Conservation (phyloP, 176 grass and related monocot species). For the Areca catechu region DNA sequence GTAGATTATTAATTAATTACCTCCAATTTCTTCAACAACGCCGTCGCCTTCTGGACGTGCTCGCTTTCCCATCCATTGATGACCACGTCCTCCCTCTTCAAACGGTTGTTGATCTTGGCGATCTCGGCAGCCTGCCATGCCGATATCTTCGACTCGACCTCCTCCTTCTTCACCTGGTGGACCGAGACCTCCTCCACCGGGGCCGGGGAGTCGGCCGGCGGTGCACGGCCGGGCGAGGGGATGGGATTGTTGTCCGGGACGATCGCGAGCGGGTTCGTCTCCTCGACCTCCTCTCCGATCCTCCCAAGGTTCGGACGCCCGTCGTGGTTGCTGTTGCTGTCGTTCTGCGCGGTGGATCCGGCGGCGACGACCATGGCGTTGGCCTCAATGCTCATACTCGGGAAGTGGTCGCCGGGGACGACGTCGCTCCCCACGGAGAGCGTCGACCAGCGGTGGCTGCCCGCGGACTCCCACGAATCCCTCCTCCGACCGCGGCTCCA, state of each 20-base stretch:
- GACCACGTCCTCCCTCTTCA: constrained; percentile 50
- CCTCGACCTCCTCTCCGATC: constrained; percentile 43
- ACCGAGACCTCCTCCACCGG: constrained; percentile 20
- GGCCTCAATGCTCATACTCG: constrained; percentile 61
- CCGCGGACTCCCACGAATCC: constrained; percentile 36
- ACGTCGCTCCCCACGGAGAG: constrained; percentile 15
- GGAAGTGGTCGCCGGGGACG: constrained; percentile 32
- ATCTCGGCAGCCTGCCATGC: constrained; percentile 56
- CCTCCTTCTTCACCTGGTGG: constrained; percentile 53
- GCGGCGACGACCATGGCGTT: constrained; percentile 58
- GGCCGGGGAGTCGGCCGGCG: background rate
- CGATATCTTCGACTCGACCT: constrained; percentile 50
- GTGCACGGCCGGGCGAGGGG: constrained; percentile 2
- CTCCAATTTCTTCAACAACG: constrained; percentile 50
- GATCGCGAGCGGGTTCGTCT: constrained; percentile 52
- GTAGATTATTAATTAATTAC: constrained; percentile 5
- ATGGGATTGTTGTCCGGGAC: constrained; percentile 26
- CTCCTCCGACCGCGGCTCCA: constrained; percentile 21
- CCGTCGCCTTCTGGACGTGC: constrained; percentile 34
- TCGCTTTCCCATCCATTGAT: constrained; percentile 62
- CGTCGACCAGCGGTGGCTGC: constrained; percentile 30
- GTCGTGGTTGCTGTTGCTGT: background rate
- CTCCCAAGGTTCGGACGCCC: constrained; percentile 20
- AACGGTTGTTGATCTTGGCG: constrained; percentile 52
- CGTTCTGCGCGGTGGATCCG: constrained; percentile 23